Evolutionary conservation across 805 yeast genomes (phyloP).

Genomic region (Wickerhamiella lipophila): DNA sequence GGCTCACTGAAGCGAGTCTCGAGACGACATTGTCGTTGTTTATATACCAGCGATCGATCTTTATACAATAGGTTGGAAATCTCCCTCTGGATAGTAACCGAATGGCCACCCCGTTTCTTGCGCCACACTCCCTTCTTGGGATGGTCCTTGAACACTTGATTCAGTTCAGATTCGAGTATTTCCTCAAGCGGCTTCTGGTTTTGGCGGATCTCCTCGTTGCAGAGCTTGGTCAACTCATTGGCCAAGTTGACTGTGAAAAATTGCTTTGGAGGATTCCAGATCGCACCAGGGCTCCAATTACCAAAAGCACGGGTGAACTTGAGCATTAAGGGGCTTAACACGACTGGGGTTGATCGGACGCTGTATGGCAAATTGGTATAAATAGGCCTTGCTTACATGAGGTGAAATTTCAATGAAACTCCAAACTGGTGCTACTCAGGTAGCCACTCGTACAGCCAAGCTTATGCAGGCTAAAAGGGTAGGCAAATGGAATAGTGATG

Average conservation of each 20-base stretch:
- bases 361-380: too few relatives aligned
- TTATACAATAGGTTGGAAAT: not conserved
- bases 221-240: not conserved
- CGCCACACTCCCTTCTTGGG: not conserved
- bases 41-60: not conserved
- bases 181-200: not conserved
- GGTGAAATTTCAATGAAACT: slow-evolving; percentile 43
- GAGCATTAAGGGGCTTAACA: too few relatives aligned
- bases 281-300: slow-evolving; percentile 12
- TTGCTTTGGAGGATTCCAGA: slow-evolving; percentile 6
- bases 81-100: not conserved
- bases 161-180: not conserved
- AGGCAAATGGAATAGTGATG: slow-evolving; percentile 24
- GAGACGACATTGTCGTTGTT: not conserved
- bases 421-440: slow-evolving; percentile 60
- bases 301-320: not conserved
- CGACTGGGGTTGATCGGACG: too few relatives aligned
- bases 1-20: not conserved
- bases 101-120: not conserved
- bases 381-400: not conserved
- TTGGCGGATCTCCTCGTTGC: not conserved
- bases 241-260: slow-evolving; percentile 5
- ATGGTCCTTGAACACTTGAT: not conserved
- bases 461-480: slow-evolving; percentile 49
- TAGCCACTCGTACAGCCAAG: slow-evolving; percentile 70